Percentiles rank a stretch among this genome's conserved stretches.
These are phyloP conservation scores for Mucor saturninus DNA, from an alignment of 371 early-diverging fungal genomes.

Conservation along the genomic window DNA sequence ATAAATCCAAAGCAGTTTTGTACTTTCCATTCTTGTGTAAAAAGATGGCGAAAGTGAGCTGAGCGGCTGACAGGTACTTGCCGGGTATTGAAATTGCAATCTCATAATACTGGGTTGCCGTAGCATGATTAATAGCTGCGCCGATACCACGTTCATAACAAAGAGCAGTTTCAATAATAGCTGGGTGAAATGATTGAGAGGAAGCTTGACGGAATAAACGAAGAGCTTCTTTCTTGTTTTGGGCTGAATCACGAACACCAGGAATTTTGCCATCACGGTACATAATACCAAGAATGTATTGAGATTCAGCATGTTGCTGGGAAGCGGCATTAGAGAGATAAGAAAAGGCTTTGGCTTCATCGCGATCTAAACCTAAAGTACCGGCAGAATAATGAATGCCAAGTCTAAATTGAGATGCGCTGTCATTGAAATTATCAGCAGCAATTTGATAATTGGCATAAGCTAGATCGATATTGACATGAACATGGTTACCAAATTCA, in stretches of 20 bases:
- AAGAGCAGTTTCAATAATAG: slow-evolving; percentile 72
- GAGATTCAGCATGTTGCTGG: slow-evolving; percentile 45
- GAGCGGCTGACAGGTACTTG: slow-evolving; percentile 49
- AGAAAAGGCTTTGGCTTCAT: slow-evolving; percentile 32
- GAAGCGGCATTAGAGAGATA: slow-evolving; percentile 43
- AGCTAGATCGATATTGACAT: slow-evolving; percentile 30
- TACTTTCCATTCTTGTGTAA: slow-evolving; percentile 38
- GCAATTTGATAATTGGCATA: slow-evolving; percentile 40
- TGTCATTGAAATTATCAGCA: slow-evolving; percentile 24
- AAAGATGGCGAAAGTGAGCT: slow-evolving; percentile 42
- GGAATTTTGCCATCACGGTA: slow-evolving; percentile 41
- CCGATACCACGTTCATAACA: slow-evolving; percentile 78
- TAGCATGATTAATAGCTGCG: slow-evolving; percentile 47
- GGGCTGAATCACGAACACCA: not conserved
- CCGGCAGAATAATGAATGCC: slow-evolving; percentile 45
- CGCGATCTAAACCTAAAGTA: slow-evolving; percentile 34
- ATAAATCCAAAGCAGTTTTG: slow-evolving; percentile 44
- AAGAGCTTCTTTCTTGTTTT: slow-evolving; percentile 51
- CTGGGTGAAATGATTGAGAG: slow-evolving; percentile 59
- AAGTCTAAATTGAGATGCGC: slow-evolving; percentile 27
- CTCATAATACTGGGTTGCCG: slow-evolving; percentile 71
- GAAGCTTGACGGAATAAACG: slow-evolving; percentile 71
- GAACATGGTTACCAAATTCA: slow-evolving; percentile 42
- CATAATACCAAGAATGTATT: slow-evolving; percentile 48
- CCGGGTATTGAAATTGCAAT: slow-evolving; percentile 54